Evolutionary conservation across 1,284 basidiomycete species (phyloP), one percentile per base, ranked within the genome.

Genomic region (Leccinum insolens): DNA sequence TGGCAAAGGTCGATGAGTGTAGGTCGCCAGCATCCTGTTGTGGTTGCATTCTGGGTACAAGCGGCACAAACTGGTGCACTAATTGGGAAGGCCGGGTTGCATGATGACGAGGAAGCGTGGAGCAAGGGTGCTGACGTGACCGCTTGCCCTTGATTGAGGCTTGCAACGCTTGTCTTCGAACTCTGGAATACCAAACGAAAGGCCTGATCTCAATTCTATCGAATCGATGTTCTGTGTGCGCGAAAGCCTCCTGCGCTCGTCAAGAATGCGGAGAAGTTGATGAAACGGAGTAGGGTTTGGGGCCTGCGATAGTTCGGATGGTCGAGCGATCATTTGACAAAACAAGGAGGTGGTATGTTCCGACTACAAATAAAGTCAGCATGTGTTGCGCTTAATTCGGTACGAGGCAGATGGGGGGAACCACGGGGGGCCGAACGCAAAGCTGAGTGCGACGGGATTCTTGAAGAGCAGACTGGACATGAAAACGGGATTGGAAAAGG

Each of bases 201-300:
- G 85, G 5, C 95, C 95, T 14, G 89, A 92, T 75, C 95, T 95
- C 68, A 84, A 84, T 77, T 98, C 95, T 63, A 98, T 88, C 15
- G 90, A 91, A 76, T 98, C 95, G 69, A 98, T 96, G 80, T 97
- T 96, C 82, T 98, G 96, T 0, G 96, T 97, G 79, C 96, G 87
- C 58, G 96, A 85, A 2, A 98, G 86, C 61, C 89, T 86, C 2
- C 93, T 92, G 61, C 91, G 85, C 66, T 89, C 83, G 74, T 98
- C 94, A 28, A 98, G 86, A 14, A 84, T 76, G 58, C 90, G 90
- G 28, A 98, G 87, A 31, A 93, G 83, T 7, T 83, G 80, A 75
- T 98, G 96, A 73, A 98, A 98, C 1, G 89, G 82, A 3, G 96
- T 96, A 1, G 96, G 95, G 69, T 85, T 74, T 9, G 95, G 94